Evolutionary conservation across 495 filamentous ascomycete species (phyloP).

Genomic region (Penicillium manginii): DNA sequence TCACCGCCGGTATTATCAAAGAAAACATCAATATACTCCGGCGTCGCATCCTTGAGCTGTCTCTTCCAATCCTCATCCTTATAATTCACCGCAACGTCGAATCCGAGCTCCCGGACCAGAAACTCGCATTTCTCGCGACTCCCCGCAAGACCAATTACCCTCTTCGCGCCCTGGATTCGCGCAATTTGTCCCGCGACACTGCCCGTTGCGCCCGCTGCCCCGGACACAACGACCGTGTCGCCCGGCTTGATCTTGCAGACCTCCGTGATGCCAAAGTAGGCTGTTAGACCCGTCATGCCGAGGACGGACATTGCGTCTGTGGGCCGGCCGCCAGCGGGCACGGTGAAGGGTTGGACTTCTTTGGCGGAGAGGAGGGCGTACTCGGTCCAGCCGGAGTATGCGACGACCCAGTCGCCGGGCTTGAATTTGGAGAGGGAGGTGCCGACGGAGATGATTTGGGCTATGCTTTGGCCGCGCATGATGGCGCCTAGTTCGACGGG

Average conservation of each 20-base stretch:
- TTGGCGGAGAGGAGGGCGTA: constrained; percentile 55
- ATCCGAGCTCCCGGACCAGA: constrained; percentile 52
- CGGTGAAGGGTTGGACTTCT: constrained; percentile 45
- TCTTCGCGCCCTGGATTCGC: constrained; percentile 60
- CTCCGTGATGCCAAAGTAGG: constrained; percentile 68
- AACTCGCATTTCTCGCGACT: constrained; percentile 52
- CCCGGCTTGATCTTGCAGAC: constrained; percentile 59
- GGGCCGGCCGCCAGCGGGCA: constrained; percentile 49
- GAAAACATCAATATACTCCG: constrained; percentile 59
- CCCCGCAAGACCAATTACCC: constrained; percentile 57
- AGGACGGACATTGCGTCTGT: constrained; percentile 66
- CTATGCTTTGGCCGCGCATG: constrained; percentile 68
- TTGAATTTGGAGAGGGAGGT: constrained; percentile 44
- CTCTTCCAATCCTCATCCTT: constrained; percentile 56
- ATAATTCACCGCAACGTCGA: constrained; percentile 60
- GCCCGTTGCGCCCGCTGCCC: constrained; percentile 73
- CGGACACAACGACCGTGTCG: constrained; percentile 69
- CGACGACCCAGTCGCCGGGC: constrained; percentile 56
- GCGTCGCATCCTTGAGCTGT: constrained; percentile 49
- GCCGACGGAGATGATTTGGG: constrained; percentile 54
- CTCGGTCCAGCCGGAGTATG: constrained; percentile 64
- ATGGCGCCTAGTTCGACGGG: constrained; percentile 67
- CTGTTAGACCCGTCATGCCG: constrained; percentile 63
- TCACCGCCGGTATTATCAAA: constrained; percentile 63
- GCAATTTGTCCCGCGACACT: constrained; percentile 71